Evolutionary conservation across 1,284 basidiomycete genomes (phyloP).

Genomic region (Fomitiporia mediterranea): DNA sequence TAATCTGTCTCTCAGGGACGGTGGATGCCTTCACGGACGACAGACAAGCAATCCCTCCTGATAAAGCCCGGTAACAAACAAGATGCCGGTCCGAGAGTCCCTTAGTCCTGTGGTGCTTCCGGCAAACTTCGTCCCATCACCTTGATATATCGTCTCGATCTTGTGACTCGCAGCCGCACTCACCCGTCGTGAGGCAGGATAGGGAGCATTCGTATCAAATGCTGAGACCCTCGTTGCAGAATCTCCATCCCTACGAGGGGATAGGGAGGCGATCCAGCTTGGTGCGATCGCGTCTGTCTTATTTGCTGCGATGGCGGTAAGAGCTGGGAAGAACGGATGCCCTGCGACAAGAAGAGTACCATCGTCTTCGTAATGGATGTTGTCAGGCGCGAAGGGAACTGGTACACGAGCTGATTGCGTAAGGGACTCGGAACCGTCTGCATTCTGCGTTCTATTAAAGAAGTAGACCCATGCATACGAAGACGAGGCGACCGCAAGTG

Average conservation of each 20-base stretch:
- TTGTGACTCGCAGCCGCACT: conserved; percentile 34
- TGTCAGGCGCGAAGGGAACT: conserved; percentile 59
- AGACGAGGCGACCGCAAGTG: conserved; percentile 54
- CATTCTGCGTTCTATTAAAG: conserved; percentile 43
- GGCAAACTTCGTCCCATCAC: conserved; percentile 43
- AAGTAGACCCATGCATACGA: conserved; percentile 43
- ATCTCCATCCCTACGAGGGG: conserved; percentile 22
- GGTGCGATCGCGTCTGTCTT: conserved; percentile 35
- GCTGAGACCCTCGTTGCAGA: not conserved
- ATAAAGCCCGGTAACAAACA: conserved; percentile 57
- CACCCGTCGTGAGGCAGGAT: conserved; percentile 40
- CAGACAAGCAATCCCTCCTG: conserved; percentile 52
- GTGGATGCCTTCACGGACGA: conserved; percentile 25
- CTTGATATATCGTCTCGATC: conserved; percentile 55
- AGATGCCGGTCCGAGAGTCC: conserved; percentile 40
- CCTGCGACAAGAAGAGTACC: conserved; percentile 53
- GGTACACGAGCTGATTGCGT: conserved; percentile 35
- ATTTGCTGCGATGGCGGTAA: conserved; percentile 42
- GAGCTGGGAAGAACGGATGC: conserved; percentile 55
- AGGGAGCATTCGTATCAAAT: conserved; percentile 43
- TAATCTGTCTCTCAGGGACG: not conserved
- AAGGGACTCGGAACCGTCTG: conserved; percentile 27
- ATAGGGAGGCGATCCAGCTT: conserved; percentile 53
- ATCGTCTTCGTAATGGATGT: conserved; percentile 47
- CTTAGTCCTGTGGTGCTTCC: conserved; percentile 46